phyloP scores from a whole-genome alignment of 2,329 filamentous ascomycete genomes.

The Fusarium aywerte region DNA sequence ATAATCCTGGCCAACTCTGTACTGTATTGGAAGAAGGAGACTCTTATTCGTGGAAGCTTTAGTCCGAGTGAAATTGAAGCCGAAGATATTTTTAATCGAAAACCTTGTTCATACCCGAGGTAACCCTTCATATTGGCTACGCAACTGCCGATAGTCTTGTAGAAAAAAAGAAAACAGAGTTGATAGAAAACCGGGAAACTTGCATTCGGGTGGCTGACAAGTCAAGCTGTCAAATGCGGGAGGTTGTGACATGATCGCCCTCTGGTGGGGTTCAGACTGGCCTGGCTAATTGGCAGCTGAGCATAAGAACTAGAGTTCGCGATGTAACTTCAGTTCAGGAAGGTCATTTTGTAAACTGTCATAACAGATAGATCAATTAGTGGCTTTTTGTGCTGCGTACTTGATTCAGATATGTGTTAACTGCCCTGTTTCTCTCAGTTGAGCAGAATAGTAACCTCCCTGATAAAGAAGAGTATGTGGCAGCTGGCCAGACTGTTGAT shows the following conservation, averaged over 20 bases:
- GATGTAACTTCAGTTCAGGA: slow-evolving; percentile 25
- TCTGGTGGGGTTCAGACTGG: slow-evolving; percentile 12
- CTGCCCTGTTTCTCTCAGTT: background rate
- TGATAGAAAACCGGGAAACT: slow-evolving; percentile 23
- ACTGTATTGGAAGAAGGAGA: background rate
- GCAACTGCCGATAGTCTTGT: slow-evolving; percentile 23
- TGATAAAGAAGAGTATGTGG: slow-evolving; percentile 3
- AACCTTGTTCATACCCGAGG: background rate
- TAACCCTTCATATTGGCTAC: background rate
- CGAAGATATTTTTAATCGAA: background rate
- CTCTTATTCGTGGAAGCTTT: slow-evolving; percentile 5
- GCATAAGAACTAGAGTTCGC: slow-evolving; percentile 14
- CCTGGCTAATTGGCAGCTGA: slow-evolving; percentile 19
- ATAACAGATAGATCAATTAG: slow-evolving; percentile 20
- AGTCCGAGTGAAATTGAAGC: background rate
- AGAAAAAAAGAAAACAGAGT: slow-evolving; percentile 15
- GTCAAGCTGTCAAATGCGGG: slow-evolving; percentile 35
- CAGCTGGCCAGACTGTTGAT: background rate
- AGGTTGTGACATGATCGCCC: slow-evolving; percentile 26
- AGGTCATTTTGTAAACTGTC: slow-evolving; percentile 15
- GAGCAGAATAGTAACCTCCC: background rate
- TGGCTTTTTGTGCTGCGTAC: background rate
- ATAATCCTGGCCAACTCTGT: background rate
- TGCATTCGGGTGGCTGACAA: slow-evolving; percentile 15
- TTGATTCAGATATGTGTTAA: slow-evolving; percentile 3